These are phyloP conservation scores for Cryptococcus sp. DNA, from an alignment of 1,284 basidiomycete species.

Conservation along the genomic window DNA sequence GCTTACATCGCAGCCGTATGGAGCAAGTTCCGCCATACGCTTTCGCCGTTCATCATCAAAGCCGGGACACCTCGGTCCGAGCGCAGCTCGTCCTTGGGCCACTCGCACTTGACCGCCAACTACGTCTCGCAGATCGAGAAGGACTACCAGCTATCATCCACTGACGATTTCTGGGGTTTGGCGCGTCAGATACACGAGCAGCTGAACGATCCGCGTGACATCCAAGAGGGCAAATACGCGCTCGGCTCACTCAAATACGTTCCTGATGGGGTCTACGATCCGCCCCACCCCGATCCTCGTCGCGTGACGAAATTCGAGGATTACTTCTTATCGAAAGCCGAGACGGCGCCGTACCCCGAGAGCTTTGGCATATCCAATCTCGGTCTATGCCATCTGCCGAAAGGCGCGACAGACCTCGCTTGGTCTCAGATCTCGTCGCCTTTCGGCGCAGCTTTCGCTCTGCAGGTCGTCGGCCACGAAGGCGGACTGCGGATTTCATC, in stretches of 20 bases:
- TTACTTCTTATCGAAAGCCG: slow-evolving; percentile 28
- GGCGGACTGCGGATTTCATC: slow-evolving; percentile 33
- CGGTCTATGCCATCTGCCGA: slow-evolving; percentile 27
- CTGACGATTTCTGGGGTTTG: slow-evolving; percentile 31
- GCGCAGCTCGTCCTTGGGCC: slow-evolving; percentile 24
- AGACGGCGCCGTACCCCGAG: slow-evolving; percentile 19
- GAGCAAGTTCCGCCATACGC: slow-evolving; percentile 14
- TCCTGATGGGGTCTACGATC: slow-evolving; percentile 27
- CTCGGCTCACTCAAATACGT: slow-evolving; percentile 40
- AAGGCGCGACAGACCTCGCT: slow-evolving; percentile 28
- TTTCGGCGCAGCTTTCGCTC: slow-evolving; percentile 21
- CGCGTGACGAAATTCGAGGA: slow-evolving; percentile 45
- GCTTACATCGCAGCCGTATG: slow-evolving; percentile 35
- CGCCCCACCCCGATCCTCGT: slow-evolving; percentile 13
- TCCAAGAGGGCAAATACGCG: slow-evolving; percentile 21
- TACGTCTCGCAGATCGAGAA: slow-evolving; percentile 31
- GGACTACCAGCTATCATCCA: slow-evolving; percentile 7
- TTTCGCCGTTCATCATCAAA: slow-evolving; percentile 13
- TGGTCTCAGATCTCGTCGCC: slow-evolving; percentile 38
- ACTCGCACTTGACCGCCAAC: slow-evolving; percentile 34
- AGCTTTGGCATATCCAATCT: slow-evolving; percentile 43
- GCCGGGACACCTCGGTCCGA: slow-evolving; percentile 31
- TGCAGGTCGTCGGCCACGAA: slow-evolving; percentile 35
- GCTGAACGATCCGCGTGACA: slow-evolving; percentile 8
- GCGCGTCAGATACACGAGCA: slow-evolving; percentile 10